phyloP scores from a whole-genome alignment of 2,329 filamentous ascomycete species.

The Talaromyces sp. region DNA sequence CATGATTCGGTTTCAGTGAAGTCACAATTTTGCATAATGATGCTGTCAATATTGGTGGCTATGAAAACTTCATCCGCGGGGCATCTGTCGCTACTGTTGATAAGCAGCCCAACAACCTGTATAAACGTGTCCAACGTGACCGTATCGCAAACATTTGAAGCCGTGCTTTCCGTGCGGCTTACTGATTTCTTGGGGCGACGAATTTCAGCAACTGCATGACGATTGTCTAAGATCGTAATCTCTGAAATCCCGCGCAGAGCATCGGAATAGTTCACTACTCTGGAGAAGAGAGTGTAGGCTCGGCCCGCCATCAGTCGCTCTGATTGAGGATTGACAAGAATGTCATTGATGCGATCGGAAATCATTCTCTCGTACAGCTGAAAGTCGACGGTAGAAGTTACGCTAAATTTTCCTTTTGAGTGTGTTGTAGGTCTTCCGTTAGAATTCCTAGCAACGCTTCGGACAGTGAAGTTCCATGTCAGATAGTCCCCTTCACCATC shows the following conservation, averaged over 20 bases:
- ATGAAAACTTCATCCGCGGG: slow-evolving; percentile 6
- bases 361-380: slow-evolving; percentile 10
- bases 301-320: slow-evolving; percentile 8
- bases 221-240: slow-evolving; percentile 5
- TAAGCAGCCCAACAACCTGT: slow-evolving; percentile 6
- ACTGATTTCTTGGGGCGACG: slow-evolving; percentile 1
- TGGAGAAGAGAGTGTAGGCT: slow-evolving; percentile 8
- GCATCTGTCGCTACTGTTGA: slow-evolving; percentile 8
- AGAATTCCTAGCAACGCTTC: not conserved
- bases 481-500: slow-evolving; percentile 8
- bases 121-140: slow-evolving; percentile 6
- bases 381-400: slow-evolving; percentile 1
- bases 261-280: slow-evolving; percentile 6
- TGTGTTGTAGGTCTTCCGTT: slow-evolving; percentile 3
- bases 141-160: slow-evolving; percentile 2
- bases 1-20: slow-evolving; percentile 1
- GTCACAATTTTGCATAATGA: slow-evolving; percentile 9
- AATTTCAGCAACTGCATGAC: slow-evolving; percentile 3
- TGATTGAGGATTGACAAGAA: slow-evolving; percentile 4
- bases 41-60: slow-evolving; percentile 4
- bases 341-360: slow-evolving; percentile 6
- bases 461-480: slow-evolving; percentile 7
- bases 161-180: slow-evolving; percentile 3
- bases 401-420: slow-evolving; percentile 5
- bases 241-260: slow-evolving; percentile 6